phyloP scores from a whole-genome alignment of 768 basidiomycete genomes.

The Melanogaster broomeanus region DNA sequence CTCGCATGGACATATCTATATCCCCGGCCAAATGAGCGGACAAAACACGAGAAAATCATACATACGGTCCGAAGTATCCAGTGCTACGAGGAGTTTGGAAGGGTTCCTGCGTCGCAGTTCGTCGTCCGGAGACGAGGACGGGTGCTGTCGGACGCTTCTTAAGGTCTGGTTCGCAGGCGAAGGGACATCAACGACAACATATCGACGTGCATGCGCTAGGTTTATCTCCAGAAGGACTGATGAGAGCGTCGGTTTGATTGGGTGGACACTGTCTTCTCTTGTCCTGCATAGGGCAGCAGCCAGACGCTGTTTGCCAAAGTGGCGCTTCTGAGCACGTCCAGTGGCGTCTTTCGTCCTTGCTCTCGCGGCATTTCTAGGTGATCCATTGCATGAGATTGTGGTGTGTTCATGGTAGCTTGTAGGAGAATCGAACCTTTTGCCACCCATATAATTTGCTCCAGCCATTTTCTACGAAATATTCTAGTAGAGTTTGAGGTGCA shows the following conservation, averaged over 20 bases:
- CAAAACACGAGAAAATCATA: conserved; percentile 6
- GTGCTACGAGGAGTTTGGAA: conserved; percentile 25
- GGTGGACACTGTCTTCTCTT: conserved; percentile 8
- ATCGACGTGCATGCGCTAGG: conserved; percentile 27
- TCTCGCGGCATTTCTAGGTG: conserved; percentile 55
- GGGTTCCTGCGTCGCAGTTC: conserved; percentile 8
- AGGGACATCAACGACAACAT: not conserved
- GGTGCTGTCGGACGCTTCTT: conserved; percentile 5
- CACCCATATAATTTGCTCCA: conserved; percentile 80
- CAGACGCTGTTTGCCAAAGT: conserved; percentile 63
- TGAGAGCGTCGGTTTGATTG: conserved; percentile 2
- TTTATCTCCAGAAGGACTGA: conserved; percentile 21
- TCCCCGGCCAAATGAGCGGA: conserved; percentile 2
- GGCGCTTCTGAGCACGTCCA: conserved; percentile 55
- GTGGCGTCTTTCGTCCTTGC: conserved; percentile 57
- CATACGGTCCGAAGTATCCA: conserved; percentile 31
- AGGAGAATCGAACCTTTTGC: conserved; percentile 50
- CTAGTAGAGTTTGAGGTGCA: no score
- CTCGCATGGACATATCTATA: conserved; percentile 28
- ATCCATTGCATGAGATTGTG: not conserved
- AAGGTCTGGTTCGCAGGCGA: not conserved
- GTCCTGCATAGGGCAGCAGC: conserved; percentile 41
- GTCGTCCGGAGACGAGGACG: conserved; percentile 4
- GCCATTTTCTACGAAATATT: conserved; percentile 39
- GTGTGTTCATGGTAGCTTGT: not conserved